Conservation (phyloP, 345 rosid species). For the Eucalyptus virginea region DNA sequence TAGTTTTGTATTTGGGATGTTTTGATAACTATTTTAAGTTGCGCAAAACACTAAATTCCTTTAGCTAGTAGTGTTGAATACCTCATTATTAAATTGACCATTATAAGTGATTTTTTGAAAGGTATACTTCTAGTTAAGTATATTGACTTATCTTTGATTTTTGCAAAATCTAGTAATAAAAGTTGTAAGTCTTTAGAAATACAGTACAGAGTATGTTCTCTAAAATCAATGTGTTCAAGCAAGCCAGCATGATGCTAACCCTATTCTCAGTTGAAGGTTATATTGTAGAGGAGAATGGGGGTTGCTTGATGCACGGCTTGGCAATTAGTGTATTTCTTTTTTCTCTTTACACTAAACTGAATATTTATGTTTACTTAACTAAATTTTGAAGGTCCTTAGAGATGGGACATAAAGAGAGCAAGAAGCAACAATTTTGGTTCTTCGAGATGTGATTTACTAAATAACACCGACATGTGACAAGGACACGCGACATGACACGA, state of each 20-base stretch:
- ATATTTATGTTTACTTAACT: background rate
- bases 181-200: background rate
- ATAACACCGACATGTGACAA: no score
- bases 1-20: background rate
- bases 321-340: no score
- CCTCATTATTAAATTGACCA: background rate
- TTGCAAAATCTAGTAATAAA: background rate
- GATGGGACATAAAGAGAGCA: slow-evolving; percentile 58
- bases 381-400: slow-evolving; percentile 38
- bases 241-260: no score
- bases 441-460: slow-evolving; percentile 48
- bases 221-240: no score
- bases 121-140: background rate
- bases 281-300: no score
- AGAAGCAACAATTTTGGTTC: slow-evolving; percentile 61
- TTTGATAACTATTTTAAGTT: background rate
- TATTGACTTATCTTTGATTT: background rate
- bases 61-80: background rate
- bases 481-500: fast-evolving
- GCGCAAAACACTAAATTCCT: background rate
- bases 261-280: fast-evolving
- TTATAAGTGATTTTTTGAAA: background rate
- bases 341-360: no score
- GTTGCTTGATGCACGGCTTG: no score
- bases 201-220: fast-evolving